phyloP scores from a whole-genome alignment of 108 stramenopile species.

The Pelagomonas calceolata region DNA sequence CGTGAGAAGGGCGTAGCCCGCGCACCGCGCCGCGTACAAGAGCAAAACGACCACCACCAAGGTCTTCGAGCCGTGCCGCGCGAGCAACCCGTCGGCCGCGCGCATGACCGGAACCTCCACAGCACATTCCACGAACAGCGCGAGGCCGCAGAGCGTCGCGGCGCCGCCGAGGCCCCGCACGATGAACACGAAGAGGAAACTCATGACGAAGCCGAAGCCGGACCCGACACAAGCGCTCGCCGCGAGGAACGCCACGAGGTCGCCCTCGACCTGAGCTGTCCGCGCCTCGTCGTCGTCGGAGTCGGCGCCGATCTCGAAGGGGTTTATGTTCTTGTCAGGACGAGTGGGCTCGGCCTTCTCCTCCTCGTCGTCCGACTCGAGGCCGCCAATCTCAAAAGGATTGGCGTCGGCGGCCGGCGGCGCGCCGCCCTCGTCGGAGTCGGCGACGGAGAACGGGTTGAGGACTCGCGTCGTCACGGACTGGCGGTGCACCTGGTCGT shows the following conservation, averaged over 20 bases:
- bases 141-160: not conserved
- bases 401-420: no score
- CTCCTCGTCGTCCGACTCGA: no score
- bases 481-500: no score
- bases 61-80: not conserved
- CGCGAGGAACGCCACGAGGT: not conserved
- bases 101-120: not conserved
- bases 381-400: no score
- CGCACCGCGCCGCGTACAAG: not conserved
- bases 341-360: no score
- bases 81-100: not conserved
- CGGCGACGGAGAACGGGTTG: no score
- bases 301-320: not conserved
- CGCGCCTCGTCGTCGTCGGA: not conserved
- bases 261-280: not conserved
- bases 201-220: not conserved
- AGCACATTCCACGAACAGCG: not conserved
- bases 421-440: no score
- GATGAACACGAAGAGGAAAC: not conserved
- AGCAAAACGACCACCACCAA: not conserved
- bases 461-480: no score
- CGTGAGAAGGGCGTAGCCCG: not conserved
- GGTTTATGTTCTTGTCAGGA: not conserved
- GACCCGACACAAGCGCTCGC: not conserved
- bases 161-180: not conserved